Base-by-base conservation (phyloP, 371 early-diverging fungal species). In the Mortierella sp. region DNA sequence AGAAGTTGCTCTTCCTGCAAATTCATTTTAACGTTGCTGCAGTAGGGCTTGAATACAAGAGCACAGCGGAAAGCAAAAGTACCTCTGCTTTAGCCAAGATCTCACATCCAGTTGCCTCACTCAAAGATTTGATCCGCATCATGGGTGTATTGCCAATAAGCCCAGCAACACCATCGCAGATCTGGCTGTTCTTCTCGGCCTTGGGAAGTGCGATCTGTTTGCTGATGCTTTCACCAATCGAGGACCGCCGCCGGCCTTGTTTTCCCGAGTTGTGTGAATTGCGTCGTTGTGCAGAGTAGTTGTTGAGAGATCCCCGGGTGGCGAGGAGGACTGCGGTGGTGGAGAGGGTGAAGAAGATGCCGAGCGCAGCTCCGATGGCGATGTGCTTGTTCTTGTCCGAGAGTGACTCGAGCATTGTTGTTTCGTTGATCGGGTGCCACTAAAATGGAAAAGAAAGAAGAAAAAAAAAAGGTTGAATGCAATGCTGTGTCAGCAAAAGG, bases 81-180 rank as follows among this genome's bases (percentile, higher is more conserved):
- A 93, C 98, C 83, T 86, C 87, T 21, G 87, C 87, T 49, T 86
- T 86, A 24, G 87, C 87, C 7, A 96, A 88, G 71, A 99, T 95
- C 75, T 95, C 93, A 84, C 99, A 99, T 0, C 98, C 98, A 0
- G 98, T 98, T 1, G 92, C 94, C 27, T 94, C 94, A 4, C 97
- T 97, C 21, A 99, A 87, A 71, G 96, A 96, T 75, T 92, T 92
- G 58, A 99, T 95, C 51, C 94, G 90, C 87, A 98, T 90, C 79
- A 98, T 91, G 24, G 97, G 98, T 2, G 99, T 98, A 87, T 97
- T 95, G 5, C 98, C 97, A 68, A 97, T 95, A 29, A 97, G 88
- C 3, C 93, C 96, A 51, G 91, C 92, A 1, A 96, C 93, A 4
- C 96, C 96, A 44, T 93, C 91, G 29, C 91, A 91, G 75, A 92